Evolutionary conservation across 2,329 filamentous ascomycete species (phyloP).

Genomic region (Gremmenia infestans): DNA sequence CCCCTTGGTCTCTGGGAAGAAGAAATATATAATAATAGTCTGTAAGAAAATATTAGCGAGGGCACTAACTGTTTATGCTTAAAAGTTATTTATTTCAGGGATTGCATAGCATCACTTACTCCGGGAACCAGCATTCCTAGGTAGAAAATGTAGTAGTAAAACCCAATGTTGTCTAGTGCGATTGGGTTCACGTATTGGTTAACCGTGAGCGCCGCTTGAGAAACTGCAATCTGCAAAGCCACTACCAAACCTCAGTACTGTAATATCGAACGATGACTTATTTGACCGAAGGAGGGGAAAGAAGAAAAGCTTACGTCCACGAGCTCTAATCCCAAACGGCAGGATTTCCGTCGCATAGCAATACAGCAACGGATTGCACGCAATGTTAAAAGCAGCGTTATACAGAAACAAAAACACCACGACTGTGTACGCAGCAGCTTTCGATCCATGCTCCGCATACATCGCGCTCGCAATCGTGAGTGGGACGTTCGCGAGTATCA

Average conservation of each 20-base stretch:
- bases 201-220: conserved; percentile 19
- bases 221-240: neutral
- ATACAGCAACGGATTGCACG: conserved; percentile 19
- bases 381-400: conserved; percentile 38
- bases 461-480: conserved; percentile 19
- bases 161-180: conserved; percentile 30
- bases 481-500: conserved; percentile 27
- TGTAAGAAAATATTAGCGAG: neutral
- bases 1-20: conserved; percentile 36
- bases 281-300: neutral
- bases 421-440: conserved; percentile 14
- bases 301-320: conserved; percentile 13
- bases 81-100: too few relatives aligned
- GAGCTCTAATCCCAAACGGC: conserved; percentile 22
- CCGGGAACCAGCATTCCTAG: conserved; percentile 4
- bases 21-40: conserved; percentile 13
- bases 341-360: conserved; percentile 21
- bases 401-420: conserved; percentile 45
- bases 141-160: conserved; percentile 26
- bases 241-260: neutral
- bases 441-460: conserved; percentile 2
- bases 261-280: neutral
- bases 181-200: conserved; percentile 34
- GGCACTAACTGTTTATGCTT: too few relatives aligned
- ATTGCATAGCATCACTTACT: too few relatives aligned